Evolutionary conservation across 2,329 filamentous ascomycete species (phyloP).

Genomic region (Ascochyta clinopodiicola): DNA sequence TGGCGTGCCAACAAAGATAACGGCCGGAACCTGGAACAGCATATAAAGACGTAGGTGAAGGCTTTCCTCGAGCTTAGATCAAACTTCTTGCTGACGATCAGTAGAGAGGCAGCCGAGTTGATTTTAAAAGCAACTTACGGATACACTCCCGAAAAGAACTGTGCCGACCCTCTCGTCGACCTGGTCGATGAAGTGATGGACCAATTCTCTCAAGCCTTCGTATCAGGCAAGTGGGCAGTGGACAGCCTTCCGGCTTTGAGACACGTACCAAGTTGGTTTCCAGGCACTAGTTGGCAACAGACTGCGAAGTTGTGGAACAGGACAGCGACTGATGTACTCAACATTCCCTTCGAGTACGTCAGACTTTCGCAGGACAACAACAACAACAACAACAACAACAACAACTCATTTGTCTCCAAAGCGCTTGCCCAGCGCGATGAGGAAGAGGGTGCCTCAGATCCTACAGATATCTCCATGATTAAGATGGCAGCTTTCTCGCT

Average conservation of each 20-base stretch:
- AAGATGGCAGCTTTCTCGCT: slow-evolving; percentile 52
- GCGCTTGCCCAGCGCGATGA: slow-evolving; percentile 19
- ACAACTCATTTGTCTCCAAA: slow-evolving; percentile 49
- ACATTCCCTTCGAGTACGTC: slow-evolving; percentile 52
- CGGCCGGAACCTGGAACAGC: slow-evolving; percentile 43
- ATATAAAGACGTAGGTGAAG: slow-evolving; percentile 51
- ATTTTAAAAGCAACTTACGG: slow-evolving; percentile 46
- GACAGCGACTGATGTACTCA: slow-evolving; percentile 20
- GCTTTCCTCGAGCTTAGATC: neutral
- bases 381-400: slow-evolving; percentile 21
- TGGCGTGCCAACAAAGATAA: slow-evolving; percentile 52
- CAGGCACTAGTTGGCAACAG: slow-evolving; percentile 46
- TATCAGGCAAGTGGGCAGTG: slow-evolving; percentile 55
- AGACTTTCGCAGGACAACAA: slow-evolving; percentile 37
- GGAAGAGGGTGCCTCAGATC: slow-evolving; percentile 31
- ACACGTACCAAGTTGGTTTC: slow-evolving; percentile 55
- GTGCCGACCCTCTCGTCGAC: slow-evolving; percentile 53
- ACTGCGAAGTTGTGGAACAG: slow-evolving; percentile 32
- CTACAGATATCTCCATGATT: slow-evolving; percentile 38
- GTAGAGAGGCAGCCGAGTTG: slow-evolving; percentile 32
- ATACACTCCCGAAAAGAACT: slow-evolving; percentile 52
- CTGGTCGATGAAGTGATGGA: slow-evolving; percentile 50
- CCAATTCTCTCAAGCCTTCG: slow-evolving; percentile 49
- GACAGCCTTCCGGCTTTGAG: slow-evolving; percentile 53
- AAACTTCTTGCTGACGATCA: neutral